These are phyloP conservation scores for Fusarium torreyae DNA, from an alignment of 2,329 filamentous ascomycete species.

Conservation along the genomic window DNA sequence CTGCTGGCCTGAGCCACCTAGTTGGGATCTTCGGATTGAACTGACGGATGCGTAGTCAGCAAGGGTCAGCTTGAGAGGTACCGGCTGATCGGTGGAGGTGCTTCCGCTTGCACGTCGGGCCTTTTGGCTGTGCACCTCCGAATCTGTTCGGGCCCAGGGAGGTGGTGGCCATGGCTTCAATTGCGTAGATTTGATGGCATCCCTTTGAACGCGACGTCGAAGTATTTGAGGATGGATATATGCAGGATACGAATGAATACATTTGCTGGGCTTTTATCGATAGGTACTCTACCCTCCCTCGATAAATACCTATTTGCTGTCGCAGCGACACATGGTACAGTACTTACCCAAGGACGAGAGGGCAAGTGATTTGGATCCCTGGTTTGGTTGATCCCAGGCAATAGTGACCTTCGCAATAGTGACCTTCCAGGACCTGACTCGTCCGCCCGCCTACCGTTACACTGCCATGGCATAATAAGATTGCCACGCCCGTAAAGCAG, in stretches of 20 bases:
- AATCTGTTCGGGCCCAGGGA: conserved; percentile 19
- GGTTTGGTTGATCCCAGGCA: conserved; percentile 20
- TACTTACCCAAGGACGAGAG: conserved; percentile 6
- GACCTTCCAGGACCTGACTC: conserved; percentile 37
- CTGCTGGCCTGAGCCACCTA: conserved; percentile 47
- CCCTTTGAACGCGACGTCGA: background rate
- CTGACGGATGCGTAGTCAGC: conserved; percentile 35
- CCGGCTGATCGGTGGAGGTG: conserved; percentile 43
- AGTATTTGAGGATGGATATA: background rate
- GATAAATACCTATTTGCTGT: no score
- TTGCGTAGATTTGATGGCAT: no score
- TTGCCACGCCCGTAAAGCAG: conserved; percentile 30
- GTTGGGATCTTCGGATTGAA: conserved; percentile 45
- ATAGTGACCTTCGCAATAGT: conserved; percentile 29
- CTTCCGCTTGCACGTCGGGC: conserved; percentile 33
- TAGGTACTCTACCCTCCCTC: background rate
- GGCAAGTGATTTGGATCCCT: conserved; percentile 17
- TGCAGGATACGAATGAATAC: no score
- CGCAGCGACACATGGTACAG: background rate
- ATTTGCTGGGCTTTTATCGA: background rate
- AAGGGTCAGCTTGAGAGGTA: conserved; percentile 20
- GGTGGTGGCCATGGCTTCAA: background rate
- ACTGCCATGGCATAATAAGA: conserved; percentile 25
- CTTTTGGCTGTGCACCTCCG: conserved; percentile 25
- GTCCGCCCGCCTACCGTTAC: conserved; percentile 32